Evolutionary conservation across 139 green algal genomes (phyloP).

Genomic region (Auxenochlorella pyrenoidosa): DNA sequence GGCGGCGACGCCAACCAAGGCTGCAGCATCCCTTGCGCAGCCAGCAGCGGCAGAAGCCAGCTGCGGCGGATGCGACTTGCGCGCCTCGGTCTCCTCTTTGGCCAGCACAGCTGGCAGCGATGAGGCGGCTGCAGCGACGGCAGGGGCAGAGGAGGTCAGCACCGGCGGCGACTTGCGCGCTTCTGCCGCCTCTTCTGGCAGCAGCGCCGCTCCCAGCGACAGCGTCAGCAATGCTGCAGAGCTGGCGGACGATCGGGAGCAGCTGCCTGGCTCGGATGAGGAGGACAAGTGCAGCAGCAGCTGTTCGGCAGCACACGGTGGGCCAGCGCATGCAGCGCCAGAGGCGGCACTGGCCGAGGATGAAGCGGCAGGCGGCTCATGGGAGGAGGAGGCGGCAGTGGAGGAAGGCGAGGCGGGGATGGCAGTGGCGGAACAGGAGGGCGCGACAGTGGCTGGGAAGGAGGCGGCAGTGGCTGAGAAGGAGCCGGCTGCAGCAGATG

Average conservation of each 20-base stretch:
- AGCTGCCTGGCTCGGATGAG: neutral
- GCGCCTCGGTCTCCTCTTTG: neutral
- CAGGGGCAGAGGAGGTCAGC: neutral
- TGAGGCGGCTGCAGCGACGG: neutral
- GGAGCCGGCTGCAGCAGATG: neutral
- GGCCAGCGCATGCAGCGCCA: neutral
- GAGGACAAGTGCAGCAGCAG: neutral
- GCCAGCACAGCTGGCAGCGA: slow-evolving; percentile 1
- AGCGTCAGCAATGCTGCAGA: neutral
- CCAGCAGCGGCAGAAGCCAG: neutral
- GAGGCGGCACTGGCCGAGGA: neutral
- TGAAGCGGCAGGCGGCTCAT: neutral
- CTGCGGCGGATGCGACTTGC: neutral
- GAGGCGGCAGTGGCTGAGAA: neutral
- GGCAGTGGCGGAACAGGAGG: neutral
- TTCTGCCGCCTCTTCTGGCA: neutral
- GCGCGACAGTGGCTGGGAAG: neutral
- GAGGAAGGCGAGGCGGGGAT: neutral
- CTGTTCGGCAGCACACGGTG: neutral
- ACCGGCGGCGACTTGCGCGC: neutral
- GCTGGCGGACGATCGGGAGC: neutral
- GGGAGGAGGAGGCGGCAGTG: neutral
- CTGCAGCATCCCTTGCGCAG: neutral
- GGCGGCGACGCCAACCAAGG: neutral
- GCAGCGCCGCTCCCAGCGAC: neutral